Evolutionary conservation across 805 yeast species (phyloP).

Genomic region (Cyberlindnera bimundalis): DNA sequence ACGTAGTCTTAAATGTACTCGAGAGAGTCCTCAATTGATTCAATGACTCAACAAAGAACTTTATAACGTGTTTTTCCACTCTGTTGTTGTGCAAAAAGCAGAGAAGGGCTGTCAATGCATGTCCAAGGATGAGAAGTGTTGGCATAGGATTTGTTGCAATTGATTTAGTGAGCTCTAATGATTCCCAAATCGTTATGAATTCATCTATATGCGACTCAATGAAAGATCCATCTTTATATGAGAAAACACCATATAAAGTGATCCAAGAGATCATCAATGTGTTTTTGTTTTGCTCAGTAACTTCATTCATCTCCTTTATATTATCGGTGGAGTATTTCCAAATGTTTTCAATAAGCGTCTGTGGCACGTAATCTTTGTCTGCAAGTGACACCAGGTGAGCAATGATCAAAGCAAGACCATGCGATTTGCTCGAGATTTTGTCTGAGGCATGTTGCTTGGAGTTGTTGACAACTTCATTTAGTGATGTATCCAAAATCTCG

Average conservation of each 20-base stretch:
- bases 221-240: constrained; percentile 49
- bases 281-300: constrained; percentile 32
- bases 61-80: constrained; percentile 43
- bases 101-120: constrained; percentile 54
- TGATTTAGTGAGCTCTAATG: constrained; percentile 30
- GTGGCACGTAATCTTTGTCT: constrained; percentile 41
- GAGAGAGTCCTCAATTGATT: constrained; percentile 13
- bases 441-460: constrained; percentile 27
- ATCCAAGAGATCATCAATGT: constrained; percentile 55
- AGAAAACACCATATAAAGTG: constrained; percentile 58
- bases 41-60: constrained; percentile 40
- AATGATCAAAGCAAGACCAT: constrained; percentile 38
- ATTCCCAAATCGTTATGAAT: constrained; percentile 61
- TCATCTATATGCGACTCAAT: constrained; percentile 56
- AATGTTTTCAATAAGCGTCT: constrained; percentile 41
- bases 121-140: constrained; percentile 52
- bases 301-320: constrained; percentile 34
- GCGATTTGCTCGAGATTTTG: constrained; percentile 30
- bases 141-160: constrained; percentile 4
- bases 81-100: constrained; percentile 44
- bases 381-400: constrained; percentile 34
- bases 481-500: constrained; percentile 33
- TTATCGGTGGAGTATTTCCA: constrained; percentile 38
- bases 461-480: constrained; percentile 34
- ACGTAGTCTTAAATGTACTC: constrained; percentile 10